These are phyloP conservation scores for Phyllosticta paracitricarpa DNA, from an alignment of 2,329 filamentous ascomycete genomes.

Conservation along the genomic window DNA sequence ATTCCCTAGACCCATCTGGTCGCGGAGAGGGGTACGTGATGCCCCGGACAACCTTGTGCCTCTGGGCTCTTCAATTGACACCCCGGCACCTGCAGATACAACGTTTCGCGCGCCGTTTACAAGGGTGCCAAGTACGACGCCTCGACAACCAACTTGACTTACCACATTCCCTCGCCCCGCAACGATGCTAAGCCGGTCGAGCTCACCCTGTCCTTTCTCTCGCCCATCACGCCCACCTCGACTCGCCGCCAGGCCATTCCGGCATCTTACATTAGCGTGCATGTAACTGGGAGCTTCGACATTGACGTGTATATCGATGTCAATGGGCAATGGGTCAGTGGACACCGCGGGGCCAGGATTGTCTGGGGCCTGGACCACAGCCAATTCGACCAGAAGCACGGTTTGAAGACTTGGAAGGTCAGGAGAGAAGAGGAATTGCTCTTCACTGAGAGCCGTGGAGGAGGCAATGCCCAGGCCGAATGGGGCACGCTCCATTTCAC, in stretches of 20 bases:
- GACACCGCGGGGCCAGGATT: constrained; percentile 58
- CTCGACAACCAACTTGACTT: constrained; percentile 60
- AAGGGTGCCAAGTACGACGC: constrained; percentile 56
- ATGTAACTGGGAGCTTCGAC: constrained; percentile 54
- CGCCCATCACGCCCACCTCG: constrained; percentile 71
- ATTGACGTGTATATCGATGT: constrained; percentile 39
- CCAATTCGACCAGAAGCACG: constrained; percentile 25
- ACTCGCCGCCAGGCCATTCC: constrained; percentile 72
- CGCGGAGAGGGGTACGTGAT: constrained; percentile 28
- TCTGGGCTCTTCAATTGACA: not conserved
- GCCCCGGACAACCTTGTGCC: not conserved
- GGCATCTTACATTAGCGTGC: constrained; percentile 66
- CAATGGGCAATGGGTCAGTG: constrained; percentile 67
- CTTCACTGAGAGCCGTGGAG: constrained; percentile 53
- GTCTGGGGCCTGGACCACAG: constrained; percentile 54
- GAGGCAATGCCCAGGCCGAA: constrained; percentile 58
- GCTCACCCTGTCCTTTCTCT: constrained; percentile 57
- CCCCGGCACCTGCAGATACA: constrained; percentile 34
- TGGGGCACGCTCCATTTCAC: constrained; percentile 77
- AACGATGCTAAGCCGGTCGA: constrained; percentile 35
- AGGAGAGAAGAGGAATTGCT: constrained; percentile 52
- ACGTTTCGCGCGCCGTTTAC: constrained; percentile 49
- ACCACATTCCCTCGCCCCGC: constrained; percentile 42
- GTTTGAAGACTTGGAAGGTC: constrained; percentile 58
- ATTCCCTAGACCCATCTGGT: constrained; percentile 40